These are phyloP conservation scores for Hypericum androsaemum DNA, from an alignment of 345 rosid species.

Conservation along the genomic window DNA sequence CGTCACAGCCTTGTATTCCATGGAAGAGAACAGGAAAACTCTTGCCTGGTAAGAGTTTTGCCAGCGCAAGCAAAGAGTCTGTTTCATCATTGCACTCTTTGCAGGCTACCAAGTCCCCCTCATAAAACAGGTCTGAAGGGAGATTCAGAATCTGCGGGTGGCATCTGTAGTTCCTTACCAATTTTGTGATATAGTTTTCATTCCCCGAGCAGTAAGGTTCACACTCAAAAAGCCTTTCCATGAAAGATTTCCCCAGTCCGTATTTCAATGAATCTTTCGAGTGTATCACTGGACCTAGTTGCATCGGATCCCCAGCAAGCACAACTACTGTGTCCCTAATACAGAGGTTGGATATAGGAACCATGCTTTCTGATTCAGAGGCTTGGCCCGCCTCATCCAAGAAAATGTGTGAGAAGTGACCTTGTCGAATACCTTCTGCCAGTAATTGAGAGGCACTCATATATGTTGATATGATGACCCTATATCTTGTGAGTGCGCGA, in stretches of 20 bases:
- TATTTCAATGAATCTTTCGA: constrained; percentile 49
- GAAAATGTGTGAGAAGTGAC: constrained; percentile 88
- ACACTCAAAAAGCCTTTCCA: constrained; percentile 65
- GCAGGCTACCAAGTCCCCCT: constrained; percentile 66
- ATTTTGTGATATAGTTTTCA: constrained; percentile 60
- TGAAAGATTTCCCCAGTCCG: constrained; percentile 70
- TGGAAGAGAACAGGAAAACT: constrained; percentile 71
- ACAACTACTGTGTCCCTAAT: constrained; percentile 60
- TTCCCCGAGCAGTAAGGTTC: constrained; percentile 43
- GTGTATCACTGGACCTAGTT: constrained; percentile 82
- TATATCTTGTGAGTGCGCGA: background rate
- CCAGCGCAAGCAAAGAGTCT: constrained; percentile 23
- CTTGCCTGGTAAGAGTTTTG: constrained; percentile 50
- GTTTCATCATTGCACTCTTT: constrained; percentile 38
- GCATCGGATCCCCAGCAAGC: constrained; percentile 97
- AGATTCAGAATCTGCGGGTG: constrained; percentile 75
- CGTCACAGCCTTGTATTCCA: constrained; percentile 95
- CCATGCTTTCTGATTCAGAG: constrained; percentile 92
- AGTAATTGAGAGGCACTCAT: constrained; percentile 74
- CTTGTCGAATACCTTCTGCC: constrained; percentile 62
- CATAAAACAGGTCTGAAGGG: constrained; percentile 73
- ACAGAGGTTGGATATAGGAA: constrained; percentile 59
- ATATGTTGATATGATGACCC: constrained; percentile 50
- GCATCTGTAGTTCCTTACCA: constrained; percentile 69
- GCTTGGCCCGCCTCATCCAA: constrained; percentile 97